These are phyloP conservation scores for Imleria badia DNA, from an alignment of 768 basidiomycete genomes.

Conservation along the genomic window DNA sequence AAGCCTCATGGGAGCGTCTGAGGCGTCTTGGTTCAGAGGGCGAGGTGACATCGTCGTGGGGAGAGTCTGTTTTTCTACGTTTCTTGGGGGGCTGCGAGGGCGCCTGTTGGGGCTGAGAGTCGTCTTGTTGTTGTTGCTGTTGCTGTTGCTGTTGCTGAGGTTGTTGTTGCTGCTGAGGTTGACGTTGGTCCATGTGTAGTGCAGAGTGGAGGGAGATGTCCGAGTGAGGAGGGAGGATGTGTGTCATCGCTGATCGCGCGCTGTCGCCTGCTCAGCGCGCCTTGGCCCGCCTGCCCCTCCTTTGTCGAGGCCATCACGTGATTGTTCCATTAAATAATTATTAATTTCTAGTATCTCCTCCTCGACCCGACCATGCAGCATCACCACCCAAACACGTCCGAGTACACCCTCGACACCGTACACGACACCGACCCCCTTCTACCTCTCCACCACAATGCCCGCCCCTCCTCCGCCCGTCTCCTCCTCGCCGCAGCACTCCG, in stretches of 20 bases:
- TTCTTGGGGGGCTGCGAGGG: conserved; percentile 47
- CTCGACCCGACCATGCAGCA: conserved; percentile 9
- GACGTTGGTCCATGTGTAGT: conserved; percentile 67
- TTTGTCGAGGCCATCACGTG: conserved; percentile 26
- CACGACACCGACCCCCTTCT: conserved; percentile 32
- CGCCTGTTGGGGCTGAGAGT: conserved; percentile 32
- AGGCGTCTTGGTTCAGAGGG: conserved; percentile 76
- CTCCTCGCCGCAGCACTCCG: conserved; percentile 82
- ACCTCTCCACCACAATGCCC: neutral
- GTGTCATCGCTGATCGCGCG: conserved; percentile 40
- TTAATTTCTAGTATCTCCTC: neutral
- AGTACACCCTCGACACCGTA: conserved; percentile 69
- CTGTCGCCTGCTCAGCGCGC: conserved; percentile 9
- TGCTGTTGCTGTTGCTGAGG: conserved; percentile 33
- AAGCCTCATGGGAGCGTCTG: conserved; percentile 87
- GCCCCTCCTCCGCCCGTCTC: conserved; percentile 49
- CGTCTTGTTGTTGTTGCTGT: conserved; percentile 31
- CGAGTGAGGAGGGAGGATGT: conserved; percentile 47
- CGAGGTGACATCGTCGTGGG: conserved; percentile 52
- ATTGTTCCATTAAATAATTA: conserved; percentile 1
- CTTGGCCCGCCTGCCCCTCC: conserved; percentile 7
- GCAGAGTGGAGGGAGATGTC: conserved; percentile 58
- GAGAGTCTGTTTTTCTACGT: conserved; percentile 57
- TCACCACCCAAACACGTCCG: conserved; percentile 41
- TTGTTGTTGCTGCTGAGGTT: conserved; percentile 40